These are phyloP conservation scores for Xylariaceae sp. DNA, from an alignment of 2,329 filamentous ascomycete genomes.

Conservation along the genomic window DNA sequence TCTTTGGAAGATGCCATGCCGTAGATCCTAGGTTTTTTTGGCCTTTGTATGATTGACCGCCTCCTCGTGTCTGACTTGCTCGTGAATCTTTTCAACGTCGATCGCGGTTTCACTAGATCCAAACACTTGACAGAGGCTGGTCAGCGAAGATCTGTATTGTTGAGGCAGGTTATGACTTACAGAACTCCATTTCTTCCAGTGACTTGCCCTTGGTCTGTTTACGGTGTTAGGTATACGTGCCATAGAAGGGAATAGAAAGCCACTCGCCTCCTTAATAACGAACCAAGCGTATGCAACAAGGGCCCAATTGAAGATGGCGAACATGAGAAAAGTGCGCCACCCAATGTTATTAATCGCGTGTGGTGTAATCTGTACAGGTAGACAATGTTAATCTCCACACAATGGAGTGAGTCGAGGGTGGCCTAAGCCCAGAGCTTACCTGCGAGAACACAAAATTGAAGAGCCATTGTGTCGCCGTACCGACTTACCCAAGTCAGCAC, in stretches of 20 bases:
- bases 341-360: constrained; percentile 42
- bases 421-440: constrained; percentile 23
- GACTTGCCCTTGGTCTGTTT: constrained; percentile 34
- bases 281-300: constrained; percentile 40
- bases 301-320: constrained; percentile 43
- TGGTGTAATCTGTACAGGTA: constrained; percentile 35
- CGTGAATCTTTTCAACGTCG: constrained; percentile 13
- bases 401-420: too few relatives aligned
- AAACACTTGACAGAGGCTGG: constrained; percentile 3
- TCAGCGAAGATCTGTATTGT: neutral
- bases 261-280: constrained; percentile 33
- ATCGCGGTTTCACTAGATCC: constrained; percentile 9
- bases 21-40: too few relatives aligned
- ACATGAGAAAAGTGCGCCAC: constrained; percentile 47
- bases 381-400: neutral
- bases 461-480: constrained; percentile 46
- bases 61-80: neutral
- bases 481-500: constrained; percentile 26
- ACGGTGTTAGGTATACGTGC: neutral
- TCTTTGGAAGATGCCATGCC: too few relatives aligned
- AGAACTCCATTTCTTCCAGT: constrained; percentile 36
- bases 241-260: neutral
- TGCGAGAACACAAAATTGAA: constrained; percentile 48
- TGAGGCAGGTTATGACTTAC: constrained; percentile 10
- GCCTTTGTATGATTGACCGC: neutral